phyloP scores from a whole-genome alignment of 2,329 filamentous ascomycete species.

The Neurospora crassa region DNA sequence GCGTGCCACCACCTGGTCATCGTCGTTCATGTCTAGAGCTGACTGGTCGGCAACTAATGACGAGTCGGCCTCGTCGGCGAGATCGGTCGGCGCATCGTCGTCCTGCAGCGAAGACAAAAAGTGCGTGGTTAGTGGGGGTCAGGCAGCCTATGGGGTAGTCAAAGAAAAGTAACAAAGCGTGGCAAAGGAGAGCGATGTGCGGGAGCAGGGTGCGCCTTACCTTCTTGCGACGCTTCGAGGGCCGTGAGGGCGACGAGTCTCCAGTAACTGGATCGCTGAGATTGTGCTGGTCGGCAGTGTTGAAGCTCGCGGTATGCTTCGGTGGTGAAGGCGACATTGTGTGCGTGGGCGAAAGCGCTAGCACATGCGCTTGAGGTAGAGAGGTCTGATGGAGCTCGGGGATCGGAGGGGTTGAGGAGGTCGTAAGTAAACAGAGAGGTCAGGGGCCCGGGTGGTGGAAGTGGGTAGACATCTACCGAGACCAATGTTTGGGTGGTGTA shows the following conservation, averaged over 20 bases:
- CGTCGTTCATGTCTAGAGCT: conserved; percentile 32
- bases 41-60: conserved; percentile 32
- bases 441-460: neutral
- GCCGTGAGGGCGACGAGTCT: conserved; percentile 49
- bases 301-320: conserved; percentile 23
- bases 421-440: neutral
- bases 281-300: conserved; percentile 17
- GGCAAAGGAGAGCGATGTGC: conserved; percentile 8
- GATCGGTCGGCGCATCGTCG: conserved; percentile 33
- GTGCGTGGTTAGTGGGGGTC: neutral
- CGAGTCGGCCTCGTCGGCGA: conserved; percentile 34
- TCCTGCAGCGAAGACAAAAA: conserved; percentile 20
- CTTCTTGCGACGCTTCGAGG: conserved; percentile 57
- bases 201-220: conserved; percentile 25
- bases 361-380: conserved; percentile 8
- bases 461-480: neutral
- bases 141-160: neutral
- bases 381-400: neutral
- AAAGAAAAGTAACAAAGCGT: conserved; percentile 1
- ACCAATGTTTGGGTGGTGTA: neutral
- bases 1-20: conserved; percentile 46
- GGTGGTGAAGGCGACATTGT: conserved; percentile 22
- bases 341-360: conserved; percentile 10
- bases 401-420: neutral
- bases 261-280: conserved; percentile 27